Conservation (phyloP, 2,329 filamentous ascomycete species). For the Trichoderma guizhouense region DNA sequence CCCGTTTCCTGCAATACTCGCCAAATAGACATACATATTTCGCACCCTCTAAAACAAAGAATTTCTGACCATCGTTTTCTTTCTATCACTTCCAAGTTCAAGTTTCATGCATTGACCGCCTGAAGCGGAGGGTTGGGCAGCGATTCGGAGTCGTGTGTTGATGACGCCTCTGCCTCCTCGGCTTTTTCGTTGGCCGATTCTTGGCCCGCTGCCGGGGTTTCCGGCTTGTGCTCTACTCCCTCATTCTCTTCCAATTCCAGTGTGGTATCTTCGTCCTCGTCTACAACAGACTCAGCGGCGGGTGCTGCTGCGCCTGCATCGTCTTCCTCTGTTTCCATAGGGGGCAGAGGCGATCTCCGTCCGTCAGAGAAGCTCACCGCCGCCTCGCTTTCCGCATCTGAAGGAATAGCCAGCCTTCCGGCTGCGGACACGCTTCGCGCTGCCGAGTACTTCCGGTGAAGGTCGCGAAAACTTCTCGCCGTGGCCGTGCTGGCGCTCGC, state of each 20-base stretch:
- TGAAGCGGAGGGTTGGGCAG: constrained; percentile 31
- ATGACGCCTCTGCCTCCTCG: constrained; percentile 31
- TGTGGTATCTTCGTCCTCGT: constrained; percentile 13
- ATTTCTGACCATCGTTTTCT: constrained; percentile 17
- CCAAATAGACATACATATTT: constrained; percentile 29
- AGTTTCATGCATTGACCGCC: constrained; percentile 32
- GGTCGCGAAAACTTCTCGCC: constrained; percentile 60
- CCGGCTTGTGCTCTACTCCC: constrained; percentile 26
- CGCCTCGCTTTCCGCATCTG: constrained; percentile 58
- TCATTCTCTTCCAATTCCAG: constrained; percentile 4
- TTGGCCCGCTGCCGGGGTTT: constrained; percentile 21
- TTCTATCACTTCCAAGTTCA: background rate
- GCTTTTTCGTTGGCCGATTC: constrained; percentile 23
- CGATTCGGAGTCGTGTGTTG: constrained; percentile 28
- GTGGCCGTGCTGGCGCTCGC: constrained; percentile 66
- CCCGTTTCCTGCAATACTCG: constrained; percentile 19
- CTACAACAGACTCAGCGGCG: background rate
- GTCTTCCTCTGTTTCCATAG: constrained; percentile 41
- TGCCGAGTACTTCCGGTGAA: constrained; percentile 57
- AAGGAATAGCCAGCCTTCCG: constrained; percentile 45
- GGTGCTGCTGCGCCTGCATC: background rate
- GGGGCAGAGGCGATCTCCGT: constrained; percentile 52
- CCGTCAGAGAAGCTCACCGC: constrained; percentile 60
- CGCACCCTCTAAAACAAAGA: constrained; percentile 18
- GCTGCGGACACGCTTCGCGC: constrained; percentile 40